Conservation (phyloP, 2,329 filamentous ascomycete species). For the Dendryphion nanum region DNA sequence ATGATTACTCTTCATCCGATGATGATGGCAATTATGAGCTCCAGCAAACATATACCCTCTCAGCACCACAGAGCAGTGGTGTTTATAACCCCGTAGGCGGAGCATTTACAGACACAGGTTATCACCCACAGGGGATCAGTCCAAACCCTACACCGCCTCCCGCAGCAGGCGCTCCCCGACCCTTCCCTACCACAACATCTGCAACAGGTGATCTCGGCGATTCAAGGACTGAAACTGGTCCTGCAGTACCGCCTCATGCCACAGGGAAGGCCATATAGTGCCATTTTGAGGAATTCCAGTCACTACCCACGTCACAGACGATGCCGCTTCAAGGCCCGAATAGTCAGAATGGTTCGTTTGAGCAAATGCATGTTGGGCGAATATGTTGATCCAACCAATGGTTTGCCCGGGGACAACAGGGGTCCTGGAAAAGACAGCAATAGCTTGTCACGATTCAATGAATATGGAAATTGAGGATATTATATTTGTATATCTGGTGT, state of each 20-base stretch:
- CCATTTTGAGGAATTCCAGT: too few relatives aligned
- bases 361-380: too few relatives aligned
- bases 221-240: slow-evolving; percentile 19
- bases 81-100: slow-evolving; percentile 35
- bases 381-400: too few relatives aligned
- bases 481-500: background rate
- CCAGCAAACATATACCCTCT: slow-evolving; percentile 25
- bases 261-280: slow-evolving; percentile 27
- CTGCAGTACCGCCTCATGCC: slow-evolving; percentile 29
- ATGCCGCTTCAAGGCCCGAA: too few relatives aligned
- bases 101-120: slow-evolving; percentile 34
- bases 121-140: slow-evolving; percentile 31
- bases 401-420: too few relatives aligned
- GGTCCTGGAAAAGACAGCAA: too few relatives aligned
- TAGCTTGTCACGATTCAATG: background rate
- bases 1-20: slow-evolving; percentile 40
- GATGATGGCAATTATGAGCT: slow-evolving; percentile 39
- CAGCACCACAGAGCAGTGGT: slow-evolving; percentile 15
- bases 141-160: slow-evolving; percentile 34
- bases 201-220: slow-evolving; percentile 30
- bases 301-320: too few relatives aligned
- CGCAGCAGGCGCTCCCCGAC: slow-evolving; percentile 14
- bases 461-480: background rate
- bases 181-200: slow-evolving; percentile 11
- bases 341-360: too few relatives aligned